These are phyloP conservation scores for Alternaria triticina DNA, from an alignment of 2,329 filamentous ascomycete species.

Conservation along the genomic window DNA sequence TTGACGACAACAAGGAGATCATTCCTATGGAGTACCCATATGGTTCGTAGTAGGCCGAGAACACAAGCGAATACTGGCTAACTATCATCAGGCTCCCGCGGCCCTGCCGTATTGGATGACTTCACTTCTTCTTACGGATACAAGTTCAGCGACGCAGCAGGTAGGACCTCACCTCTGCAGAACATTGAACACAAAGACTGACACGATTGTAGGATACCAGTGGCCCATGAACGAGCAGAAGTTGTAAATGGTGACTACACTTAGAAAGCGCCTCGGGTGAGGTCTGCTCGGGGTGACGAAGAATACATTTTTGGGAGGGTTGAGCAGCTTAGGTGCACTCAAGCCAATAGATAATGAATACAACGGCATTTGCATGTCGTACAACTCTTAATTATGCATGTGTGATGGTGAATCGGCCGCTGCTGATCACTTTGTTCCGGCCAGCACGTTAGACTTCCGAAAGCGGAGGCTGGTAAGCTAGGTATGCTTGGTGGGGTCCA, in stretches of 20 bases:
- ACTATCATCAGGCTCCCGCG: constrained; percentile 79
- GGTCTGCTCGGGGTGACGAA: constrained; percentile 18
- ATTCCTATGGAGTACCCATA: constrained; percentile 99
- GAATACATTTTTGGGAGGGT: constrained; percentile 10
- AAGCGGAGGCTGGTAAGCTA: constrained; percentile 8
- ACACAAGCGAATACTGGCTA: constrained; percentile 15
- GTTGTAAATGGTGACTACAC: constrained; percentile 30
- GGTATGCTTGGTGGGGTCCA: constrained; percentile 21
- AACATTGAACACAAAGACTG: constrained; percentile 15
- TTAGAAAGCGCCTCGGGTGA: constrained; percentile 24
- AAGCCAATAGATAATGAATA: constrained; percentile 27
- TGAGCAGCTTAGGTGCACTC: constrained; percentile 4
- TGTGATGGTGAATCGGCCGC: not conserved
- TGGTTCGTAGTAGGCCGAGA: constrained; percentile 64
- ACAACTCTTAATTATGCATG: not conserved
- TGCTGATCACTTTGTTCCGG: not conserved
- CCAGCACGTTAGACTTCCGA: constrained; percentile 3
- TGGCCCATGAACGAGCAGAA: constrained; percentile 50
- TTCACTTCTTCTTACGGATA: constrained; percentile 98
- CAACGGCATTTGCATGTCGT: constrained; percentile 12
- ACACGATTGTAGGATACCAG: constrained; percentile 44
- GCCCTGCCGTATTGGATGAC: constrained; percentile 94
- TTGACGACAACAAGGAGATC: constrained; percentile 99
- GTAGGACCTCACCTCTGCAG: constrained; percentile 48
- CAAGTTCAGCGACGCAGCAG: constrained; percentile 96